phyloP scores from a whole-genome alignment of 768 basidiomycete species.

The Pleurotus platypus region DNA sequence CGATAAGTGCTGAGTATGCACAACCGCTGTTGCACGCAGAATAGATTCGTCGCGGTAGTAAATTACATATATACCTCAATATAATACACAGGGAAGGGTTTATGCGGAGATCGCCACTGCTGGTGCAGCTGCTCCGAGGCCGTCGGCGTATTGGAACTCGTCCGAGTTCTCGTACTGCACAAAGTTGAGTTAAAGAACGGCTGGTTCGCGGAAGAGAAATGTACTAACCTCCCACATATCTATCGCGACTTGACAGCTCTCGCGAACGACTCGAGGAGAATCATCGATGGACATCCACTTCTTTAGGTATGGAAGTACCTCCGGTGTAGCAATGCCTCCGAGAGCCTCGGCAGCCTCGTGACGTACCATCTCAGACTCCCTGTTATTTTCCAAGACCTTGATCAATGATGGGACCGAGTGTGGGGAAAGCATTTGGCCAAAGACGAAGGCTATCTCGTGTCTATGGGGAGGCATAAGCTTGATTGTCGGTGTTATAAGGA shows the following conservation, averaged over 20 bases:
- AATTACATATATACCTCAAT: neutral
- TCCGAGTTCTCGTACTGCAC: slow-evolving; percentile 65
- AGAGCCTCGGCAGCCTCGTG: slow-evolving; percentile 99
- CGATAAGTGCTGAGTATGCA: neutral
- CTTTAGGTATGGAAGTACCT: slow-evolving; percentile 81
- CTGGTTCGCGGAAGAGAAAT: neutral
- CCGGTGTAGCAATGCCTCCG: slow-evolving; percentile 93
- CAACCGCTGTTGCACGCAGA: neutral
- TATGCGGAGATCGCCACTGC: neutral
- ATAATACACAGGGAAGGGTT: neutral
- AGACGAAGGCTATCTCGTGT: slow-evolving; percentile 98
- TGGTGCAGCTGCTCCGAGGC: slow-evolving; percentile 8
- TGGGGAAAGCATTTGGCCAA: slow-evolving; percentile 89
- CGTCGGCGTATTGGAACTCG: slow-evolving; percentile 64
- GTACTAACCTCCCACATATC: slow-evolving; percentile 91
- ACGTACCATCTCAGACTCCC: slow-evolving; percentile 94
- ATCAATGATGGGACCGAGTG: slow-evolving; percentile 86
- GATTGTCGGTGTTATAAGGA: neutral
- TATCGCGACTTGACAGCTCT: slow-evolving; percentile 94
- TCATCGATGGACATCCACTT: slow-evolving; percentile 81
- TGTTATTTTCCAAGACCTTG: slow-evolving; percentile 62
- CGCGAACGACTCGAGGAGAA: slow-evolving; percentile 85
- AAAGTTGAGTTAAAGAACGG: neutral
- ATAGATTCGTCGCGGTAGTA: neutral
- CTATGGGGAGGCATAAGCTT: slow-evolving; percentile 32